These are phyloP conservation scores for Botrytis elliptica DNA, from an alignment of 2,329 filamentous ascomycete species.

Conservation along the genomic window DNA sequence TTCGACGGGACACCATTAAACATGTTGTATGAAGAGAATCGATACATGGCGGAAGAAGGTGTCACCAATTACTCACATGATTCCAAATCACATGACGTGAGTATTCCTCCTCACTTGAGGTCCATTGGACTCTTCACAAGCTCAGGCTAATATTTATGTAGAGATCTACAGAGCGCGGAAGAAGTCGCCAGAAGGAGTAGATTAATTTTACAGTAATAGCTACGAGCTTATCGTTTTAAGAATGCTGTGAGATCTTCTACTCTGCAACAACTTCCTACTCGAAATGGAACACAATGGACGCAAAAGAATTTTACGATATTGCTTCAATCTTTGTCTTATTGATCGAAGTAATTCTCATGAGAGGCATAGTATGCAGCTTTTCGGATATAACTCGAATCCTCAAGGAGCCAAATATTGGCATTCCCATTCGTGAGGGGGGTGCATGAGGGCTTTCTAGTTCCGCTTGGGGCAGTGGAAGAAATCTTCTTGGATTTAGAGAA, in stretches of 20 bases:
- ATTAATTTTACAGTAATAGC: not conserved
- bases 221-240: not conserved
- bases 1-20: constrained; percentile 38
- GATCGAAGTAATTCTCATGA: too few species aligned
- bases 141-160: not conserved
- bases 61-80: constrained; percentile 13
- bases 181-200: constrained; percentile 13
- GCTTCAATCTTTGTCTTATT: not conserved
- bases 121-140: too few species aligned
- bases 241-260: not conserved
- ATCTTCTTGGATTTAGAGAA: not conserved
- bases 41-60: constrained; percentile 28
- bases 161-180: constrained; percentile 13
- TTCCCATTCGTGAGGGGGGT: not conserved
- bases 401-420: not conserved
- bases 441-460: not conserved
- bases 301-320: not conserved
- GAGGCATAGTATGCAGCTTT: not conserved
- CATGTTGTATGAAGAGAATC: constrained; percentile 36
- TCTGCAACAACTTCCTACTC: not conserved
- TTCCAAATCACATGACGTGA: not conserved
- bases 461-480: not conserved
- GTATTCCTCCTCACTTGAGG: not conserved
- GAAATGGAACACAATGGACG: not conserved
- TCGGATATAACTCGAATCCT: not conserved